Evolutionary conservation across 192 early-diverging fungal species (phyloP).

Genomic region (Backusella mclennaniae): DNA sequence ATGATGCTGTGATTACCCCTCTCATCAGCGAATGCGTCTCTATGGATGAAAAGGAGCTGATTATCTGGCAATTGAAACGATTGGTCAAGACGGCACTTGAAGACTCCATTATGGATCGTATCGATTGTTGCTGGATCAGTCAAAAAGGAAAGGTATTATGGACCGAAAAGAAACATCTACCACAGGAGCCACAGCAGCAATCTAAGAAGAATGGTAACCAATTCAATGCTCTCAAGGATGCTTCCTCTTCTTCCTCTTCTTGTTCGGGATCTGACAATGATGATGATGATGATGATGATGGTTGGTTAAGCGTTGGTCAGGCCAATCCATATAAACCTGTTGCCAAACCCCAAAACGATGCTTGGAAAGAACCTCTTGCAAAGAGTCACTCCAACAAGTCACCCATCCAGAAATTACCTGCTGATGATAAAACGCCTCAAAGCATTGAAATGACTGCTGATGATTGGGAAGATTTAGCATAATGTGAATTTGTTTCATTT

Average conservation of each 20-base stretch:
- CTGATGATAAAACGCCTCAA: not conserved
- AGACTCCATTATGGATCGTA: conserved; percentile 14
- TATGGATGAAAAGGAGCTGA: conserved; percentile 50
- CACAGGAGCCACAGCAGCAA: not conserved
- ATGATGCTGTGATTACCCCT: conserved; percentile 49
- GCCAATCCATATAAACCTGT: not conserved
- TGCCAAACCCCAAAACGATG: not conserved
- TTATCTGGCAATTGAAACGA: conserved; percentile 39
- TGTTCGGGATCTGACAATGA: not conserved
- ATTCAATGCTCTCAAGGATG: not conserved
- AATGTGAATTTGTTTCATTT: not conserved
- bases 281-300: conserved; percentile 1
- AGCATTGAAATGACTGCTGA: not conserved
- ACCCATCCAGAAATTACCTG: not conserved
- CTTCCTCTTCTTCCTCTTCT: not conserved
- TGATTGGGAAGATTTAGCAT: conserved; percentile 1
- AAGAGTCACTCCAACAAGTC: not conserved
- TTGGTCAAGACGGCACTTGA: conserved; percentile 27
- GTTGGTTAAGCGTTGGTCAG: not conserved
- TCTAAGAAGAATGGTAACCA: not conserved
- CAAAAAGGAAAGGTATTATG: conserved; percentile 46
- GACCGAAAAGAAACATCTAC: conserved; percentile 20
- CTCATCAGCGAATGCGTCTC: conserved; percentile 39
- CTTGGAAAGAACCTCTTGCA: conserved; percentile 8
- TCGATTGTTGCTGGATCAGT: conserved; percentile 57